These are phyloP conservation scores for Claviceps sp. DNA, from an alignment of 2,329 filamentous ascomycete genomes.

Conservation along the genomic window DNA sequence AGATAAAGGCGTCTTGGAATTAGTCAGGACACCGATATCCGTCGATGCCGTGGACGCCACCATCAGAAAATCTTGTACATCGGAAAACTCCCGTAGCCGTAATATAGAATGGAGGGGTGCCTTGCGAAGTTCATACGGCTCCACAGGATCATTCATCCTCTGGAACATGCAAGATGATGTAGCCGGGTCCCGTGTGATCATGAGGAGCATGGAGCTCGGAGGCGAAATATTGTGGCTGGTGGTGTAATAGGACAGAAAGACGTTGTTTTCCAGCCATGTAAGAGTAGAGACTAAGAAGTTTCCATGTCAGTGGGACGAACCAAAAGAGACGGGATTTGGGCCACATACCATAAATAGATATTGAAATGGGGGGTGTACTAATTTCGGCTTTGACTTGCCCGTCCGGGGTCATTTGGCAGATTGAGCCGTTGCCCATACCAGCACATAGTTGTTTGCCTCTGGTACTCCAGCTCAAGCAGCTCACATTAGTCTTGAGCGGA, in stretches of 20 bases:
- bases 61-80: slow-evolving; percentile 69
- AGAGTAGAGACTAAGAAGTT: slow-evolving; percentile 54
- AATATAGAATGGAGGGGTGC: slow-evolving; percentile 65
- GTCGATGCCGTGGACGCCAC: slow-evolving; percentile 68
- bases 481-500: slow-evolving; percentile 58
- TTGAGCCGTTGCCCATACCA: slow-evolving; percentile 67
- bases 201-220: slow-evolving; percentile 59
- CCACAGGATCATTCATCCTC: slow-evolving; percentile 61
- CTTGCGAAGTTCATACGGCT: slow-evolving; percentile 53
- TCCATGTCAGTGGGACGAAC: slow-evolving; percentile 6
- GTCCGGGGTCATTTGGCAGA: slow-evolving; percentile 71
- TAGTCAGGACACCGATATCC: slow-evolving; percentile 67
- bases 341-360: slow-evolving; percentile 51
- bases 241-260: slow-evolving; percentile 76
- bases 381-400: slow-evolving; percentile 67
- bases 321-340: slow-evolving; percentile 5
- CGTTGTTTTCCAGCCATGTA: slow-evolving; percentile 75
- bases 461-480: slow-evolving; percentile 80
- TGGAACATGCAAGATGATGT: slow-evolving; percentile 54
- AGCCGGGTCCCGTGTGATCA: slow-evolving; percentile 55
- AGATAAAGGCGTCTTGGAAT: slow-evolving; percentile 55
- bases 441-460: slow-evolving; percentile 88
- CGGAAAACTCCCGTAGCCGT: slow-evolving; percentile 67
- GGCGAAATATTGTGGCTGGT: slow-evolving; percentile 42
- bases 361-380: slow-evolving; percentile 58